Base-by-base conservation (phyloP, 2,329 filamentous ascomycete genomes). In the Spiromastix sp. region DNA sequence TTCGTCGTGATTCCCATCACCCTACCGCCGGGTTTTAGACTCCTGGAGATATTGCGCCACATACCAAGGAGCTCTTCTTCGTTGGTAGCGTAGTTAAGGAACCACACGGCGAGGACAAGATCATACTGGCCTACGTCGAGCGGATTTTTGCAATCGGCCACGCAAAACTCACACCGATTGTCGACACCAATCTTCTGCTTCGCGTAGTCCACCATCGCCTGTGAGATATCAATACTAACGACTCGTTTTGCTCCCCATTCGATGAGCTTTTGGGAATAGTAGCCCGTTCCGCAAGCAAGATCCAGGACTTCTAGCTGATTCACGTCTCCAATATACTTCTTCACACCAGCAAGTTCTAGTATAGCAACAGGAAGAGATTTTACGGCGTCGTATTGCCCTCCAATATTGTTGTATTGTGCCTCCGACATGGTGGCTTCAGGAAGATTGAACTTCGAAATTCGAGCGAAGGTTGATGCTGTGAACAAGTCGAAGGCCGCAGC, bases 241-340 rank as follows among this genome's bases (percentile, higher is more conserved):
- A 61, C 50, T 6, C 42, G 47, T 11, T 38, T 40, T 2, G 57
- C 57, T 18, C 56, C 58, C 56, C 57, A 60, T 36, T 46, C 40
- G 5, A 57, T 42, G 20, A 59, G 45, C 26, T 45, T 45, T 29
- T 50, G 48, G 10, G 55, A 55, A 38, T 56, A 60, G 40, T 50
- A 57, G 11, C 57, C 59, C 1, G 55, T 51, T 9, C 58, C 57
- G 41, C 59, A 61, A 12, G 57, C 59, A 8, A 62, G 54, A 31
- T 63, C 58, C 24, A 62, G 53, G 10, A 60, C 47, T 13, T 49
- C 43, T 10, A 49, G 36, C 24, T 41, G 27, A 7, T 27, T 28
- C 39, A 47, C 41, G 32, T 37, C 34, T 12, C 34, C 34, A 24
- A 37, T 8, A 24, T 32, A n/a, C 4, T 18, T 11, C n/a, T 20